Evolutionary conservation across 169 alveolate species (phyloP).

Genomic region (Cardiosporidium cionae): DNA sequence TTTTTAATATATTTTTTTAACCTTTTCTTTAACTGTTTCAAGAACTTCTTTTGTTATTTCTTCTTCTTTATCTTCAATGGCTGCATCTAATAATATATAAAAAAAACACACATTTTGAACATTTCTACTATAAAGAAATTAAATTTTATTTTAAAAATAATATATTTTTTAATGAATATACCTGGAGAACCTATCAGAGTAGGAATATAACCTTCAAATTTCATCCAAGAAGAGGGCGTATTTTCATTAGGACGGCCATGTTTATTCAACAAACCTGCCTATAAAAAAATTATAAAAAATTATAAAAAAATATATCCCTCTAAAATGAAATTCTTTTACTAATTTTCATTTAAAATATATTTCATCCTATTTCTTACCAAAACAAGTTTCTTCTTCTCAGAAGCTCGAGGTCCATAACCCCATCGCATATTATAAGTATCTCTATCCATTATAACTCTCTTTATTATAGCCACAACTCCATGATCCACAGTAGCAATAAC

Average conservation of each 20-base stretch:
- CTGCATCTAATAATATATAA: too few species aligned
- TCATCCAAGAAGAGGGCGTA: conserved; percentile 41
- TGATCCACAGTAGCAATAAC: conserved; percentile 99
- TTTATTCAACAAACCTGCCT: conserved; percentile 14
- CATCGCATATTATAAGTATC: conserved; percentile 98
- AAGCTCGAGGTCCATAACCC: conserved; percentile 99
- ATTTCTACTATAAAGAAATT: too few species aligned
- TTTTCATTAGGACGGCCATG: conserved; percentile 51
- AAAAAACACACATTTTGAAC: too few species aligned
- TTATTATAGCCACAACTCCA: conserved; percentile 96
- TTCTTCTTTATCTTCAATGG: too few species aligned
- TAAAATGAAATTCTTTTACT: too few species aligned
- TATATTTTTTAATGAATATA: not conserved
- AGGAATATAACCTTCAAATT: conserved; percentile 9
- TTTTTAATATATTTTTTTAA: too few species aligned
- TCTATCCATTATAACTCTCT: conserved; percentile 99
- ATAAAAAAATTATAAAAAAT: not conserved
- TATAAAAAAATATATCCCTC: too few species aligned
- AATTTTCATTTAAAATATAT: too few species aligned
- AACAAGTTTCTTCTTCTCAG: conserved; percentile 93
- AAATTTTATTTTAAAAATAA: not conserved
- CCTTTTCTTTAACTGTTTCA: too few species aligned
- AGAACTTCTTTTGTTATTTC: too few species aligned
- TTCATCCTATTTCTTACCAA: too few species aligned
- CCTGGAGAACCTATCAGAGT: conserved; percentile 15